Evolutionary conservation across 2,329 filamentous ascomycete genomes (phyloP), one percentile per base, ranked within the genome.

Genomic region (Exophiala calicioides): DNA sequence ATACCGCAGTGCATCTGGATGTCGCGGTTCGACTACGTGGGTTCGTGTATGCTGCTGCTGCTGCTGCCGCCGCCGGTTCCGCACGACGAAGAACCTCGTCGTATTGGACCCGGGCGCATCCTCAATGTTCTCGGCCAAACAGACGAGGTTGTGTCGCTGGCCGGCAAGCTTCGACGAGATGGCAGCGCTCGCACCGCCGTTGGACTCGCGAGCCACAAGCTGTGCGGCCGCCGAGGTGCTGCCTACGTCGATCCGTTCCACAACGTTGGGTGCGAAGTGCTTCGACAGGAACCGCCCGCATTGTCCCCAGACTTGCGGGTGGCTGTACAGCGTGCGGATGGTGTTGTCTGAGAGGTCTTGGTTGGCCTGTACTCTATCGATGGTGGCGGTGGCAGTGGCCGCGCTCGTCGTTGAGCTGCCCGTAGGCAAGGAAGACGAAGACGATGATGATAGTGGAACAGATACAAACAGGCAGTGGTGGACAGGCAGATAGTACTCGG

Each of bases 281-380:
- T 34, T 18, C 15, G 77, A 74, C 19, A 96, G 78, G 68, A 95
- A 95, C 6, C 64, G 68, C 33, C 83, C 82, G 68, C 90, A 96
- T 70, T 98, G 93, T 19, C 90, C 90, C 75, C 93, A 95, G 20
- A 90, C 93, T 69, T 98, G 93, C 7, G 91, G 90, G 68, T 98
- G 93, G 18, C 88, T 93, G 72, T 95, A 95, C 30, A 98, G 69
- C 61, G 85, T 84, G 58, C 77, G 79, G 60, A 97, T 78, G 58
- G 37, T 19, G 10, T 29, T 18, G 85, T 62, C 31, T 18, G 46
- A 23, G 18, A 8, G 41, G 23, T 21, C 31, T 12, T 30, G 4
- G 13, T 31, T 6, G 24, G 12, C 23, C 13, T 30, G n/a, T 19
- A 29, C 15, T 27, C n/a, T n/a, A n/a, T n/a, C n/a, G n/a, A n/a